Base-by-base conservation (phyloP, 2,329 filamentous ascomycete genomes). In the Fusarium sp. region DNA sequence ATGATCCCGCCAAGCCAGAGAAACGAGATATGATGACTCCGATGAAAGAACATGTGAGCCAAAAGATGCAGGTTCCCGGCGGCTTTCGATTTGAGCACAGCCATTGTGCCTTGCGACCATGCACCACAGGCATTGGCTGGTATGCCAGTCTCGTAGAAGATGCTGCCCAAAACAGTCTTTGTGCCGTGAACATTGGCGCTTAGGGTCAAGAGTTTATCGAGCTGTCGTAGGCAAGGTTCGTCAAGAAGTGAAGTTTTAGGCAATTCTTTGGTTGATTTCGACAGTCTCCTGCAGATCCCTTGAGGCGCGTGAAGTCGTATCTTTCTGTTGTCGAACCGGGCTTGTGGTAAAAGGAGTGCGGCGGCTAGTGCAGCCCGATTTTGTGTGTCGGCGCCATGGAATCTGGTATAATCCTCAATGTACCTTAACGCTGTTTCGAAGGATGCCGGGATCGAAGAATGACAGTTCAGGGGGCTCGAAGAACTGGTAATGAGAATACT, bases 51-150 rank as follows among this genome's bases (percentile, higher is more conserved):
- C 43, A 67, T 67, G 37, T 37, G 60, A 11, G 47, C 61, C 39
- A 67, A 30, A 10, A 64, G 3, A 6, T 67, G 56, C 5, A 61
- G 16, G 11, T 62, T 34, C 13, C 40, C 10, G 4, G 31, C 18
- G 23, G 31, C 36, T 46, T 58, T 44, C 12, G 31, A 43, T 43
- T 41, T 7, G 3, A 68, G 53, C 12, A 59, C 41, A 2, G 61
- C 61, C 23, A 68, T 41, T 6, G 44, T 52, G 13, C 61, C 61
- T 56, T 68, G 56, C 5, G 62, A 3, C 65, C 61, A 68, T 48
- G 61, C 61, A 48, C 65, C 57, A 3, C 61, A 65, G 10, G 31
- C 30, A 10, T 62, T 68, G 47, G 36, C 41, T 40, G 61, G 53
- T 48, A 65, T 37, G 6, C 34, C 50, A 34, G 61, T 37, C 36